Base-by-base conservation (phyloP, 768 basidiomycete genomes). In the Exidia glandulosa region DNA sequence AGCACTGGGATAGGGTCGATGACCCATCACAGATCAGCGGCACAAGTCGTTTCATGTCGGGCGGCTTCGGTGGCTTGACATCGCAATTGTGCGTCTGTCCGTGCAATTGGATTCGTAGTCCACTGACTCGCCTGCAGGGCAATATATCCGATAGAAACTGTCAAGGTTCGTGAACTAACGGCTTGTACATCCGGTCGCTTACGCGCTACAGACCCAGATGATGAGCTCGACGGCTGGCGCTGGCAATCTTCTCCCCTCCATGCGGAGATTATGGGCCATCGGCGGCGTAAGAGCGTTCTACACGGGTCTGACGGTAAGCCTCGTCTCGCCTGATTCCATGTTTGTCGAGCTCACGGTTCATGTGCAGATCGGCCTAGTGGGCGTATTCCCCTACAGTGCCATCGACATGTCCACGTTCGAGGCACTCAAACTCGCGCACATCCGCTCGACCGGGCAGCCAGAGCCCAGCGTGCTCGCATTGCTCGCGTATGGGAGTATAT, bases 341-440 rank as follows among this genome's bases (percentile, higher is more conserved):
- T n/a, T 59, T n/a, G 37, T 32, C 32, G 33, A 32, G 57, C 67
- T 67, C 67, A 60, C 58, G 56, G 30, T 50, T 65, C 61, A 45
- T 19, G 25, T 27, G 9, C 68, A 96, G 94, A 88, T 95, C 65
- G 96, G 96, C 45, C 79, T 99, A 33, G 72, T 97, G 58, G 96
- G 96, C 32, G 96, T 99, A 32, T 98, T 98, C 74, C 96, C 96
- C 87, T 89, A 90, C 70, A 87, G 90, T 14, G 95, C 95, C 3
- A 99, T 98, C 63, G 95, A 99, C 72, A 95, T 93, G 90, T 89
- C 87, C 66, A 94, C 94, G 2, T 98, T 96, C 61, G 95, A 97
- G 74, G 91, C 92, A 2, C 82, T 99, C 60, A 98, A 98, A 71
- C 76, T 94, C 48, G 85, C 88, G 2, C 98, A 98, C 71, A 75